Base-by-base conservation (phyloP, 805 yeast species). In the Zygosaccharomyces lentus region DNA sequence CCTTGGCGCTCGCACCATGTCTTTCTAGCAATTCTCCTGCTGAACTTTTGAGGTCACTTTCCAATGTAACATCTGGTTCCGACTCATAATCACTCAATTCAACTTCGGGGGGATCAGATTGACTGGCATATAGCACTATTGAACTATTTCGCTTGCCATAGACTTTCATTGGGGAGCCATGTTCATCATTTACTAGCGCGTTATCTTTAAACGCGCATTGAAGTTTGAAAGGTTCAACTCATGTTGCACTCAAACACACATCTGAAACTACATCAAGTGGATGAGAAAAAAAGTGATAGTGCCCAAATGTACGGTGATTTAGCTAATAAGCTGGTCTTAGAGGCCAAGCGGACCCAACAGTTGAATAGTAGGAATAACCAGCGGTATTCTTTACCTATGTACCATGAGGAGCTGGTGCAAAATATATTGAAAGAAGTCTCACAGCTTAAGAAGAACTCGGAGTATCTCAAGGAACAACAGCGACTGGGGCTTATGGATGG, bases 301-400 rank as follows among this genome's bases (percentile, higher is more conserved):
- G 17, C 34, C 21, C 10, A n/a, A 9, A 91, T 91, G 99, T 87
- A 87, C 57, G 97, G 97, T 24, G 97, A 90, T 56, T 57, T 78
- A 4, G 96, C 91, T 2, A 78, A 80, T 50, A 91, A 91, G 63
- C 76, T 91, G n/a, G 74, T 87, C 1, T 71, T 80, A 29, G 97
- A 93, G 48, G 93, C 97, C 12, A 84, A 89, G 51, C 72, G 98
- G 53, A 70, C 96, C 0, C 76, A 75, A 48, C 75, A 78, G 17
- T 67, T 91, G 26, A 83, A 81, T 37, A 46, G 47, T 43, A 54
- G 57, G 45, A 49, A 50, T 34, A 43, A 46, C 13, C 45, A 54
- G 8, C 43, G 52, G 12, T 45, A 52, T 13, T 55, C 56, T 35
- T 41, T 63, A 1, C 90, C 97, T 1, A 67, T 77, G 9, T 89